Conservation (phyloP, 75 land plant genomes). For the Pinus albicaulis region DNA sequence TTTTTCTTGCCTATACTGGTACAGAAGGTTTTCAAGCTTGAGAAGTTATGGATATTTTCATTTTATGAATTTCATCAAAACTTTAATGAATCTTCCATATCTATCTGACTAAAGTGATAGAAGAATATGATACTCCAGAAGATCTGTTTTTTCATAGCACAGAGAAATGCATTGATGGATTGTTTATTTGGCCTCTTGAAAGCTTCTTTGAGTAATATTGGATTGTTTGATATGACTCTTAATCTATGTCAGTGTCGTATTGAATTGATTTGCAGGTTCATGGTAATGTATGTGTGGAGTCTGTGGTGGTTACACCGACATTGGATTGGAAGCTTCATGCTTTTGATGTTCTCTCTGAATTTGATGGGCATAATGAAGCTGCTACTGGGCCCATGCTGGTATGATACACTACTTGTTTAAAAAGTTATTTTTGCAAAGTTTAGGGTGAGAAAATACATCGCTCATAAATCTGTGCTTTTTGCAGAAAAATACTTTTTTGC, state of each 20-base stretch:
- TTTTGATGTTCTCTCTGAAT: constrained; percentile 98
- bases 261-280: constrained; percentile 67
- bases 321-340: constrained; percentile 99
- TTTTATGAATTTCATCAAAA: background rate
- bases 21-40: background rate
- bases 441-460: too few species aligned
- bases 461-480: too few species aligned
- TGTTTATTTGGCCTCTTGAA: background rate
- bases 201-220: background rate
- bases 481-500: too few species aligned
- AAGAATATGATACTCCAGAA: background rate
- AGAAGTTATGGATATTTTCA: background rate
- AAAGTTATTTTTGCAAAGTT: background rate
- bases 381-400: constrained; percentile 88
- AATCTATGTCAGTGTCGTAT: background rate
- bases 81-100: background rate
- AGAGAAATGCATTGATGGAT: background rate
- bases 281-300: constrained; percentile 93
- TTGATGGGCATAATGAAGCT: constrained; percentile 85
- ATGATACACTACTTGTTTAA: constrained; percentile 11
- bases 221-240: background rate
- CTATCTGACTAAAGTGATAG: background rate
- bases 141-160: background rate
- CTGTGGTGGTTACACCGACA: constrained; percentile 95
- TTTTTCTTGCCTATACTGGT: too few species aligned